Conservation (phyloP, 2,329 filamentous ascomycete species). For the Xylariaceae sp. region DNA sequence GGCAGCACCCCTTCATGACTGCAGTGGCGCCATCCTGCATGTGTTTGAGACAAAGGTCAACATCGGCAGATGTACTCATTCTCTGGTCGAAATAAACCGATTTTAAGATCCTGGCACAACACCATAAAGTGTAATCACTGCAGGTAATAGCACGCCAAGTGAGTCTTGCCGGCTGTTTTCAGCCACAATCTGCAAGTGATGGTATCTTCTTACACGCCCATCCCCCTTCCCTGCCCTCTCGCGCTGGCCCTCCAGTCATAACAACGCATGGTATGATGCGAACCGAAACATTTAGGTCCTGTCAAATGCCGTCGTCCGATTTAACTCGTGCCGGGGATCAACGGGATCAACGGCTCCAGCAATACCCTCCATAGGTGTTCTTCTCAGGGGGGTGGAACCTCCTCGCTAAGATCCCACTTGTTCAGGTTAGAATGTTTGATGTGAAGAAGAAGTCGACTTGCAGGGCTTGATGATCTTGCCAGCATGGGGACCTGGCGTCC, state of each 20-base stretch:
- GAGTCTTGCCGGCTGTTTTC: slow-evolving; percentile 23
- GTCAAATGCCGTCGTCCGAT: slow-evolving; percentile 24
- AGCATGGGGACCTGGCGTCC: not conserved
- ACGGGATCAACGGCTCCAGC: slow-evolving; percentile 23
- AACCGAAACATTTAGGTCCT: slow-evolving; percentile 20
- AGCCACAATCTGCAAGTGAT: slow-evolving; percentile 29
- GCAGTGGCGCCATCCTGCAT: slow-evolving; percentile 31
- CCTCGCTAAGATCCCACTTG: slow-evolving; percentile 20
- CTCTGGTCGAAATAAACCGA: slow-evolving; percentile 15
- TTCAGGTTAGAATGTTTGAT: slow-evolving; percentile 21
- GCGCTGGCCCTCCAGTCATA: slow-evolving; percentile 2
- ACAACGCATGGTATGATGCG: slow-evolving; percentile 22
- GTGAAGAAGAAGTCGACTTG: not conserved
- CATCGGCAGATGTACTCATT: slow-evolving; percentile 24
- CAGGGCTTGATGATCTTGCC: slow-evolving; percentile 16
- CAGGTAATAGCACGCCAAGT: slow-evolving; percentile 26
- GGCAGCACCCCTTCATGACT: slow-evolving; percentile 24
- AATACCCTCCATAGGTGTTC: slow-evolving; percentile 6
- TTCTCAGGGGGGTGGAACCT: slow-evolving; percentile 17
- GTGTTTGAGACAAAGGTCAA: slow-evolving; percentile 24
- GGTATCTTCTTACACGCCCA: slow-evolving; percentile 17
- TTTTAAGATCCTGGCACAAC: slow-evolving; percentile 21
- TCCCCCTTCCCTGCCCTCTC: slow-evolving; percentile 5
- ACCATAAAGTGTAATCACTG: slow-evolving; percentile 23
- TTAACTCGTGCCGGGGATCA: slow-evolving; percentile 25